phyloP scores from a whole-genome alignment of 2,329 filamentous ascomycete species.

The Hymenoscyphus scutula region DNA sequence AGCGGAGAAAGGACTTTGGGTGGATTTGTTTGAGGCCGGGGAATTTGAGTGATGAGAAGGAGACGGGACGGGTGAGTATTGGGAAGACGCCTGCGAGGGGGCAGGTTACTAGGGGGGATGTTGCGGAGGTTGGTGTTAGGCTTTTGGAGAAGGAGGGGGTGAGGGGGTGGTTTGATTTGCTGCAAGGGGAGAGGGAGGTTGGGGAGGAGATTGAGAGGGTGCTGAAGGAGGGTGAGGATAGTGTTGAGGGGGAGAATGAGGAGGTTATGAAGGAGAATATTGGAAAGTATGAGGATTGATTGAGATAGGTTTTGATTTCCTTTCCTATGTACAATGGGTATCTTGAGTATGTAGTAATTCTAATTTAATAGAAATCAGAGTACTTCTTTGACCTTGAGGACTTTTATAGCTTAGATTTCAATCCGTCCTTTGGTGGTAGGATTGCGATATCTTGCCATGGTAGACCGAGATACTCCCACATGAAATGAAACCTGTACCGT shows the following conservation, averaged over 20 bases:
- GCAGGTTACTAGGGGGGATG: slow-evolving; percentile 52
- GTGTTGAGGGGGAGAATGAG: slow-evolving; percentile 50
- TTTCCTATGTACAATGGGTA: background rate
- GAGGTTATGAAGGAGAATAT: slow-evolving; percentile 27
- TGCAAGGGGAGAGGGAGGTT: slow-evolving; percentile 52
- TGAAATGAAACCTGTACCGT: slow-evolving; percentile 57
- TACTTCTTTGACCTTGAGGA: background rate
- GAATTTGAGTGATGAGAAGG: slow-evolving; percentile 48
- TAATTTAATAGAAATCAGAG: background rate
- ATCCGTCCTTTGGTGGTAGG: slow-evolving; percentile 31
- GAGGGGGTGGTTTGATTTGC: slow-evolving; percentile 53
- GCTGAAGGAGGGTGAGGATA: slow-evolving; percentile 49
- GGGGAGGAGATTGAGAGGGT: slow-evolving; percentile 48
- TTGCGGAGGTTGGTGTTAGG: slow-evolving; percentile 56
- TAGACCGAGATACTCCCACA: slow-evolving; percentile 65
- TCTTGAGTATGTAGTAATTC: background rate
- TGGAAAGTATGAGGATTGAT: slow-evolving; percentile 9
- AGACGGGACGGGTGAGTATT: slow-evolving; percentile 41
- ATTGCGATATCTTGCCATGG: slow-evolving; percentile 55
- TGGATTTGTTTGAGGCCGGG: slow-evolving; percentile 56
- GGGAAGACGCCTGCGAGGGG: slow-evolving; percentile 41
- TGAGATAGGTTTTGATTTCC: background rate
- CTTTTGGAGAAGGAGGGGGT: slow-evolving; percentile 48
- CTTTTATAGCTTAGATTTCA: slow-evolving; percentile 27
- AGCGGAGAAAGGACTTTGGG: slow-evolving; percentile 30